Evolutionary conservation across 352 stramenopile genomes (phyloP), one percentile per base, ranked within the genome.

Genomic region (Globisporangium camurandrum): DNA sequence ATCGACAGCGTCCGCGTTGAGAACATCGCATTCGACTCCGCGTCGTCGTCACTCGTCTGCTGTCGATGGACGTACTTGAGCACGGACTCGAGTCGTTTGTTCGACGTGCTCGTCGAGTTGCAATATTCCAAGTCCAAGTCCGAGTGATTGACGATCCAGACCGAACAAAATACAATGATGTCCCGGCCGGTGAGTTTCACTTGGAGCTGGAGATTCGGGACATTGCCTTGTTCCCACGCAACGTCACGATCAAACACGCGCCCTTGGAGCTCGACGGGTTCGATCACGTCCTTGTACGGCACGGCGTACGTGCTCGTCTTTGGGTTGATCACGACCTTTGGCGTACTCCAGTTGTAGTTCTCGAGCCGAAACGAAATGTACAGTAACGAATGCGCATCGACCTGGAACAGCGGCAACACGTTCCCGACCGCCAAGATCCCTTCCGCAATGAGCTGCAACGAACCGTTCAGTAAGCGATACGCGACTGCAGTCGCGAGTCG

Each of bases 131-230:
- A 58, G 54, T 91, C 74, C 10, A 95, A 61, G 36, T 80, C 77
- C 17, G 79, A 86, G 51, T 95, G 84, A 30, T 95, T 95, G 12
- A 95, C 81, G 51, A 95, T 83, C 84, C 84, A 95, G 4, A 95
- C 75, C 11, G 81, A 89, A 51, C 81, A 92, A 52, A 88, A 95
- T 2, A 93, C 71, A n/a, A 89, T 71, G 3, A 93, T 64, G 41
- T 95, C 84, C 37, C 84, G 71, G 4, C 79, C 84, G 17, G 67
- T 75, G 3, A 90, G 51, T 48, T 95, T 95, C 22, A 95, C 68
- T 59, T 89, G 77, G 17, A 95, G 56, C 52, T 92, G 84, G 17
- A 95, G 46, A 36, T 90, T 86, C 1, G 84, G 84, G 19, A 95
- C 81, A 34, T 75, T 86, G 12, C 68, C 64, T 57, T 95, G 78